Conservation (phyloP, 768 basidiomycete species). For the Auriculariales sp. region DNA sequence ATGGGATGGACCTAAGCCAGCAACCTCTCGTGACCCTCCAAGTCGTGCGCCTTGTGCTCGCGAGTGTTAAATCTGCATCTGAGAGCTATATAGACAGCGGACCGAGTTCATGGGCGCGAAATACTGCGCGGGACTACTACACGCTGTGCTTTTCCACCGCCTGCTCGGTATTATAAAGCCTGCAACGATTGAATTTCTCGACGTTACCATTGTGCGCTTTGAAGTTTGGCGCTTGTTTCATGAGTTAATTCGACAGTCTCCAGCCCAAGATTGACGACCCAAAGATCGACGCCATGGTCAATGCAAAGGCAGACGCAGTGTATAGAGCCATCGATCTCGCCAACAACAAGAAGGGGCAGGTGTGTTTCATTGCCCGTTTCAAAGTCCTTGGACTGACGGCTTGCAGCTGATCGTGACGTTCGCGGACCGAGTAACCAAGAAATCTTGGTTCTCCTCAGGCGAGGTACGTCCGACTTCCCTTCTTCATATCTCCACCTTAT, state of each 20-base stretch:
- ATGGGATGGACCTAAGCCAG: no score
- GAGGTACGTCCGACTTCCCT: constrained; percentile 15
- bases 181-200: constrained; percentile 61
- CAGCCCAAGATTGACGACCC: constrained; percentile 69
- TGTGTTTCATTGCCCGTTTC: constrained; percentile 13
- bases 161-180: constrained; percentile 71
- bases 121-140: constrained; percentile 64
- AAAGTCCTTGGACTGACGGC: not conserved
- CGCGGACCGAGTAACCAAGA: constrained; percentile 63
- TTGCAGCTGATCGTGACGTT: constrained; percentile 56
- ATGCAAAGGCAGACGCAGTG: constrained; percentile 63
- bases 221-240: not conserved
- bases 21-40: no score
- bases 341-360: constrained; percentile 55
- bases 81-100: no score
- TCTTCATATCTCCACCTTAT: not conserved
- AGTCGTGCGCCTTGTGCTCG: no score
- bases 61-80: no score
- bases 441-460: constrained; percentile 60
- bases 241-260: not conserved
- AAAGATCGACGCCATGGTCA: constrained; percentile 54
- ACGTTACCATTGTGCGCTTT: constrained; percentile 62
- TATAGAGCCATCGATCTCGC: constrained; percentile 59
- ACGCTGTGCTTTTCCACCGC: constrained; percentile 71
- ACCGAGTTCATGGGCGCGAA: no score